Percentiles rank a stretch among this genome's conserved stretches.
These are phyloP conservation scores for Botrytis squamosa DNA, from an alignment of 2,329 filamentous ascomycete genomes.

Conservation along the genomic window DNA sequence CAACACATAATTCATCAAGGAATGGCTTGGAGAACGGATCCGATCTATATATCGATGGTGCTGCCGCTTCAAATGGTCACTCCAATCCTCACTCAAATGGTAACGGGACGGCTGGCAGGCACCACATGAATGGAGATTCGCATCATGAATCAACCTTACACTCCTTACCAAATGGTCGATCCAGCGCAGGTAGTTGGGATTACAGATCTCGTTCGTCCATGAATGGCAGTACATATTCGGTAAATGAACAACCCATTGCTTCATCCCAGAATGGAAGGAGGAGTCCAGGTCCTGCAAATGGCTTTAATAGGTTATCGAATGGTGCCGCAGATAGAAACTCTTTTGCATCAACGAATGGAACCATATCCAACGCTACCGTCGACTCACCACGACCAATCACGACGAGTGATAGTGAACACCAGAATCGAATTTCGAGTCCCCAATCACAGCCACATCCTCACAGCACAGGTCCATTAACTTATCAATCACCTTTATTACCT, in stretches of 20 bases:
- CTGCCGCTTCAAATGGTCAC: neutral
- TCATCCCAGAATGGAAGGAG: slow-evolving; percentile 36
- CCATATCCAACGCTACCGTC: slow-evolving; percentile 23
- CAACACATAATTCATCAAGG: slow-evolving; percentile 37
- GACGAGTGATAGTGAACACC: slow-evolving; percentile 32
- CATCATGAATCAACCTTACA: slow-evolving; percentile 53
- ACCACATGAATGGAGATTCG: slow-evolving; percentile 36
- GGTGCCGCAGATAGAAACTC: slow-evolving; percentile 33
- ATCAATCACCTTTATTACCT: slow-evolving; percentile 35
- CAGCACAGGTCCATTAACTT: slow-evolving; percentile 39
- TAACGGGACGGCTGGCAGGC: slow-evolving; percentile 23
- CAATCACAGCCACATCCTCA: slow-evolving; percentile 34
- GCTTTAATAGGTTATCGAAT: slow-evolving; percentile 29
- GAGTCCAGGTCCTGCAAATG: slow-evolving; percentile 35
- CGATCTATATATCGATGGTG: slow-evolving; percentile 37
- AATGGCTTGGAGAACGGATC: slow-evolving; percentile 39
- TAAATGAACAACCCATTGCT: slow-evolving; percentile 35
- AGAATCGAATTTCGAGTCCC: slow-evolving; percentile 29
- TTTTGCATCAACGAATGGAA: slow-evolving; percentile 36
- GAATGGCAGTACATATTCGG: slow-evolving; percentile 37
- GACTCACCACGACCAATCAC: slow-evolving; percentile 27
- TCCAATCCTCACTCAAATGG: slow-evolving; percentile 2
- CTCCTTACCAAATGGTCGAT: slow-evolving; percentile 57
- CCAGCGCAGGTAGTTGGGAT: slow-evolving; percentile 45
- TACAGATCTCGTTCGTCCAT: slow-evolving; percentile 34